A percentile compares a stretch with the other conserved stretches of the same genome.
These are phyloP conservation scores for Blattamonas nauphoetae DNA, from an alignment of 78 protist species.

Conservation along the genomic window DNA sequence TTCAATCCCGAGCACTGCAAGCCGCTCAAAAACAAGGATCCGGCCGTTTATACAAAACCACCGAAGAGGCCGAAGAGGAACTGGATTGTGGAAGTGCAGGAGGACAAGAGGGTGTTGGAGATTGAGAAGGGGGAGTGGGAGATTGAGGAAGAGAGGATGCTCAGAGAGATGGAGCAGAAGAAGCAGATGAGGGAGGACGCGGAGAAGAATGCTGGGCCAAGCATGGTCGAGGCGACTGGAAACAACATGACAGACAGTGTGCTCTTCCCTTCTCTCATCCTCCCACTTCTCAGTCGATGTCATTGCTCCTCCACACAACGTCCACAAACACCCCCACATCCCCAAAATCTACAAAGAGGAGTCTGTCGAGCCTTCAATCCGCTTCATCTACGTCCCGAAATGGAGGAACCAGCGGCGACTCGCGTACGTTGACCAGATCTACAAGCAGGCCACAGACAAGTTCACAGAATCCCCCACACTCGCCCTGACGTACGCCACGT, in stretches of 20 bases:
- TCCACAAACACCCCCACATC: neutral
- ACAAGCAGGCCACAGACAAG: neutral
- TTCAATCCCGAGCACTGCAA: neutral
- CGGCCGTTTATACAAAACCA: neutral
- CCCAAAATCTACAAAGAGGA: neutral
- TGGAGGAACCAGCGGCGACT: neutral
- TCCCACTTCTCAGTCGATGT: neutral
- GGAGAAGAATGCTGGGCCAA: no score
- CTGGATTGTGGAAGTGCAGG: neutral
- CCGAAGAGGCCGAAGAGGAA: neutral
- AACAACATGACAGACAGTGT: neutral
- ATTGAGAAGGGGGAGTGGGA: neutral
- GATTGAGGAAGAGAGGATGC: neutral
- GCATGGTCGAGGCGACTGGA: no score
- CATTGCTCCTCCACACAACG: neutral
- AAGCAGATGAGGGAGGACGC: neutral
- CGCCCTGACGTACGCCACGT: neutral
- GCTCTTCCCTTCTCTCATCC: neutral
- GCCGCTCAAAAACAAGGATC: neutral
- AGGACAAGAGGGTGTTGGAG: neutral
- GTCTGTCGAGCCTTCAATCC: neutral
- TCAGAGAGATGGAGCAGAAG: neutral
- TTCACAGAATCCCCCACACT: neutral
- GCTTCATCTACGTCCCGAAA: neutral
- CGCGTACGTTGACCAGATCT: neutral